Evolutionary conservation across 768 basidiomycete genomes (phyloP).

Genomic region (Chiua virens): DNA sequence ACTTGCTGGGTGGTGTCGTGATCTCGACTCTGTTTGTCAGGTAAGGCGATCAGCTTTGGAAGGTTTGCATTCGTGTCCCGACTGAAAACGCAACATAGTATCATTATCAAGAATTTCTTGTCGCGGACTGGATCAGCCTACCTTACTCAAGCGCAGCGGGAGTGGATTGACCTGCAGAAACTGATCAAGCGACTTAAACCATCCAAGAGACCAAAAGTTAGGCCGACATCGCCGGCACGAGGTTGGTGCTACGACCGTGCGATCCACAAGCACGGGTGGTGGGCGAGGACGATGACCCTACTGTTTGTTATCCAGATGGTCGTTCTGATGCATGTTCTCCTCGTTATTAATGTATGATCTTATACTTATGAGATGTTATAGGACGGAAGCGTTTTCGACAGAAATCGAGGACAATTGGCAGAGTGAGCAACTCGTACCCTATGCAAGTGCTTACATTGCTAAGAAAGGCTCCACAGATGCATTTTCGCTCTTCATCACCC

Average conservation of each 20-base stretch:
- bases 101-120: constrained; percentile 94
- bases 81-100: constrained; percentile 48
- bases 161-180: constrained; percentile 93
- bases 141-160: constrained; percentile 81
- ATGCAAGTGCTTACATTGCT: constrained; percentile 4
- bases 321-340: constrained; percentile 66
- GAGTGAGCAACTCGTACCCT: constrained; percentile 43
- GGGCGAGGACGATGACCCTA: constrained; percentile 77
- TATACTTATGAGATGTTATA: constrained; percentile 29
- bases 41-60: constrained; percentile 40
- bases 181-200: constrained; percentile 85
- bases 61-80: not conserved
- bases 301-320: constrained; percentile 82
- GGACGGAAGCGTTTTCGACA: constrained; percentile 77
- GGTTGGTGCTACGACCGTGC: constrained; percentile 94
- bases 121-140: constrained; percentile 84
- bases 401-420: constrained; percentile 52
- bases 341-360: not conserved
- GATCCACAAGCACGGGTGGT: constrained; percentile 90
- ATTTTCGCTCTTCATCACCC: constrained; percentile 73
- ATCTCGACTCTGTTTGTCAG: constrained; percentile 90
- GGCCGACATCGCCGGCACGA: constrained; percentile 55
- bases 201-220: constrained; percentile 70
- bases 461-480: constrained; percentile 47
- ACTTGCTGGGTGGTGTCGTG: constrained; percentile 86